Percentiles rank a stretch among this genome's conserved stretches.
Conservation (phyloP, 148 eudicot species). For the Amaranthus palmeri region DNA sequence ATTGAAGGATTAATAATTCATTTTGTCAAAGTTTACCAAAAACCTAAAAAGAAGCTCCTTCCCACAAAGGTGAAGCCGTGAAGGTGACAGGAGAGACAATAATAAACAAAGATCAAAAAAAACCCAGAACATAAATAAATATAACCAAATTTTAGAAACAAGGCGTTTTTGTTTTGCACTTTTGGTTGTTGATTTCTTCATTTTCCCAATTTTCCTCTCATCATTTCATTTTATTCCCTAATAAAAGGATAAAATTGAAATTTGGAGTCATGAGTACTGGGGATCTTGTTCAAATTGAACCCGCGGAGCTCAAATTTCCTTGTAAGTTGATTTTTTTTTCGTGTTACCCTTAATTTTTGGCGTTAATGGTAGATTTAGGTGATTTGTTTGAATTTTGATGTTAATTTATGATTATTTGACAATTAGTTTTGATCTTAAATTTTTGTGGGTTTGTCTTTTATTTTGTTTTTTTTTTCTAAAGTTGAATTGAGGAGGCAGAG, state of each 20-base stretch:
- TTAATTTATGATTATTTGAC: constrained; percentile 1
- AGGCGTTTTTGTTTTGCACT: constrained; percentile 8
- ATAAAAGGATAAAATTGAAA: constrained; percentile 2
- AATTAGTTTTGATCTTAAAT: constrained; percentile 21
- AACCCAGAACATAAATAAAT: background rate
- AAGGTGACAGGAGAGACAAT: constrained; percentile 21
- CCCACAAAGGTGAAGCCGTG: constrained; percentile 28
- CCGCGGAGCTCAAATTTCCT: constrained; percentile 61
- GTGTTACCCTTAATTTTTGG: constrained; percentile 12
- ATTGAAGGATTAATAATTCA: background rate
- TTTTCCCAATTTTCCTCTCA: background rate
- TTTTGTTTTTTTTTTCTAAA: constrained; percentile 25
- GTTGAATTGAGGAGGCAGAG: constrained; percentile 68
- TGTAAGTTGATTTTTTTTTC: constrained; percentile 36
- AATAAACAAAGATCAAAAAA: background rate
- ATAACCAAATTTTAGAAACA: background rate
- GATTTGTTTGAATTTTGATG: background rate
- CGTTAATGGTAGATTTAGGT: constrained; percentile 14
- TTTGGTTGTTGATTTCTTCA: constrained; percentile 2
- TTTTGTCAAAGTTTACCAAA: constrained; percentile 23
- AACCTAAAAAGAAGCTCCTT: constrained; percentile 25
- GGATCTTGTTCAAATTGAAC: constrained; percentile 57
- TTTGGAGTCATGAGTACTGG: constrained; percentile 49
- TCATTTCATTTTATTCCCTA: background rate
- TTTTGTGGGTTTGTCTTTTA: constrained; percentile 25